Evolutionary conservation across 768 basidiomycete genomes (phyloP).

Genomic region (Lactarius trivialis): DNA sequence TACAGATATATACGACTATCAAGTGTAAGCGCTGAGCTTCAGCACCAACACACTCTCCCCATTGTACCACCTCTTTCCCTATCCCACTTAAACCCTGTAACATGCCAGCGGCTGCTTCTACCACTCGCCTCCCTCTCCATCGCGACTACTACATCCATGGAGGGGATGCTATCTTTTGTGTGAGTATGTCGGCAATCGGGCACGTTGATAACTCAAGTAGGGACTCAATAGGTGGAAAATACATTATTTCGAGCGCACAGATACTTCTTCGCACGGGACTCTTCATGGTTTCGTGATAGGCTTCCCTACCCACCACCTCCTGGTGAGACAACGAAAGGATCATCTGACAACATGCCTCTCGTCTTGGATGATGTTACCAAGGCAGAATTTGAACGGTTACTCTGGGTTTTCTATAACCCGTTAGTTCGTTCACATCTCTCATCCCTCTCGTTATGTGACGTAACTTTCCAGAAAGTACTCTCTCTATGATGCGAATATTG

Average conservation of each 20-base stretch:
- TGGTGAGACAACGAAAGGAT: conserved; percentile 24
- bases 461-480: conserved; percentile 43
- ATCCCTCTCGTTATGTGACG: background rate
- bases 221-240: conserved; percentile 8
- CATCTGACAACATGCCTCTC: conserved; percentile 28
- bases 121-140: conserved; percentile 24
- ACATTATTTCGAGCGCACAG: conserved; percentile 17
- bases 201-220: background rate
- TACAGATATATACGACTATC: conserved; percentile 16
- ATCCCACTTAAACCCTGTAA: background rate
- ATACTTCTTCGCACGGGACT: conserved; percentile 30
- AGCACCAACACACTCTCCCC: no score
- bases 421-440: conserved; percentile 22
- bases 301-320: conserved; percentile 22
- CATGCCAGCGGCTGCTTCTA: background rate
- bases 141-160: conserved; percentile 43
- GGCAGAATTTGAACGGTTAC: conserved; percentile 28
- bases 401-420: conserved; percentile 33
- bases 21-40: background rate
- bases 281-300: conserved; percentile 26
- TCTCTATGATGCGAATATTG: conserved; percentile 42
- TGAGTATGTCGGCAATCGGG: conserved; percentile 19
- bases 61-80: no score
- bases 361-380: conserved; percentile 25
- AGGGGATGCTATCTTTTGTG: conserved; percentile 41